Percentiles rank a stretch among this genome's conserved stretches.
Conservation (phyloP, 306 rosid species). For the Arachis stenosperma region DNA sequence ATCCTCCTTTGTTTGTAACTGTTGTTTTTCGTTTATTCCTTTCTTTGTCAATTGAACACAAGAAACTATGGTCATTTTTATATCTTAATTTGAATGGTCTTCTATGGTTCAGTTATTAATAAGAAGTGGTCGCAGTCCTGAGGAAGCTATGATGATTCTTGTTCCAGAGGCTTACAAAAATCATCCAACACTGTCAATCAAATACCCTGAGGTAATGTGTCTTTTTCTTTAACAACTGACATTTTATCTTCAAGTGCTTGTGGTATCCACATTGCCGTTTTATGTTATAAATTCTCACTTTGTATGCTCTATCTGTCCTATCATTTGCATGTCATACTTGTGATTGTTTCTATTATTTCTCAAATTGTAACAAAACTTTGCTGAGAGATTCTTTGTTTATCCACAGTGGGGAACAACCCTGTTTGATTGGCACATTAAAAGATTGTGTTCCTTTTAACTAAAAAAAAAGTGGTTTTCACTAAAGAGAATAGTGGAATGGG, state of each 20-base stretch:
- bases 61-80: constrained; percentile 29
- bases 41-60: constrained; percentile 24
- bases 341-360: constrained; percentile 16
- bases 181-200: constrained; percentile 86
- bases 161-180: constrained; percentile 99
- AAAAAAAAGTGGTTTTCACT: background rate
- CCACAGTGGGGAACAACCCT: background rate
- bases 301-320: constrained; percentile 8
- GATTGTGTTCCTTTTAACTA: background rate
- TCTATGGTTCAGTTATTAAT: constrained; percentile 69
- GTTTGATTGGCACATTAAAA: background rate
- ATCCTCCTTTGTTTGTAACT: constrained; percentile 19
- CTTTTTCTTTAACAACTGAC: constrained; percentile 10
- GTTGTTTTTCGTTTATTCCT: background rate
- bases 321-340: constrained; percentile 25
- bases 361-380: constrained; percentile 8
- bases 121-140: constrained; percentile 92
- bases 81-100: constrained; percentile 40
- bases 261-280: constrained; percentile 3
- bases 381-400: background rate
- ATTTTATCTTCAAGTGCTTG: constrained; percentile 9
- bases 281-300: constrained; percentile 11
- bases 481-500: background rate
- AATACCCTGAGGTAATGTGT: constrained; percentile 87
- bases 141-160: constrained; percentile 97